Evolutionary conservation across 306 rosid genomes (phyloP).

Genomic region (Crotalaria pallida): DNA sequence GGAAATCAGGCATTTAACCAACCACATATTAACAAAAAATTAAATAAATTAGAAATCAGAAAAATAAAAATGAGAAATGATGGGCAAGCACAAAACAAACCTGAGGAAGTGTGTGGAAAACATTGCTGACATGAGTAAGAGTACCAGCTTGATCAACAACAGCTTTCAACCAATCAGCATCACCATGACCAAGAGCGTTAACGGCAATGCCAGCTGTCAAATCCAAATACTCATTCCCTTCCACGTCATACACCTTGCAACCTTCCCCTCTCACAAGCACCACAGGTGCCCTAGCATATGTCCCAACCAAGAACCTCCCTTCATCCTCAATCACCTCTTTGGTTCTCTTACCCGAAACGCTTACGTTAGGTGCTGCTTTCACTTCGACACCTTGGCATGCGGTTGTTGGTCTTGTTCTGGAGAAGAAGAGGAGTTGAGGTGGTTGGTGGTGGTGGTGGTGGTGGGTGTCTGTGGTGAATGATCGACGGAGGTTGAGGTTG

Average conservation of each 20-base stretch:
- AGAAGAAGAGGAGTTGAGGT: too few species aligned
- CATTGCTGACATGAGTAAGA: slow-evolving; percentile 83
- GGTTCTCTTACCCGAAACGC: slow-evolving; percentile 14
- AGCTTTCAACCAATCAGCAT: slow-evolving; percentile 74
- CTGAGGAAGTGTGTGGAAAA: slow-evolving; percentile 75
- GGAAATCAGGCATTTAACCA: too few species aligned
- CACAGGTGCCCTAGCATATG: slow-evolving; percentile 74
- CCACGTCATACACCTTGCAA: slow-evolving; percentile 66
- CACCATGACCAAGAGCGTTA: slow-evolving; percentile 78
- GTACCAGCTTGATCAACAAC: slow-evolving; percentile 58
- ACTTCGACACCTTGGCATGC: slow-evolving; percentile 30
- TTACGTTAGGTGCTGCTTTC: slow-evolving; percentile 16
- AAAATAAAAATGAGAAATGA: neutral
- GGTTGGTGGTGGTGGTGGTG: neutral
- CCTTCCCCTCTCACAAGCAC: slow-evolving; percentile 73
- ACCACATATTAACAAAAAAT: neutral
- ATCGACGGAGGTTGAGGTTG: neutral
- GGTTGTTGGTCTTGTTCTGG: neutral
- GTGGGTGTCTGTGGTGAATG: neutral
- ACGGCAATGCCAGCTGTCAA: slow-evolving; percentile 77
- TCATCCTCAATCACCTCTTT: slow-evolving; percentile 64
- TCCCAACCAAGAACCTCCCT: slow-evolving; percentile 57
- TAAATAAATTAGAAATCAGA: neutral
- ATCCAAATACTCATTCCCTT: slow-evolving; percentile 79
- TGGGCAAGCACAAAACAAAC: slow-evolving; percentile 31